Conservation (phyloP, 2,329 filamentous ascomycete genomes). For the Pseudogymnoascus sp. region DNA sequence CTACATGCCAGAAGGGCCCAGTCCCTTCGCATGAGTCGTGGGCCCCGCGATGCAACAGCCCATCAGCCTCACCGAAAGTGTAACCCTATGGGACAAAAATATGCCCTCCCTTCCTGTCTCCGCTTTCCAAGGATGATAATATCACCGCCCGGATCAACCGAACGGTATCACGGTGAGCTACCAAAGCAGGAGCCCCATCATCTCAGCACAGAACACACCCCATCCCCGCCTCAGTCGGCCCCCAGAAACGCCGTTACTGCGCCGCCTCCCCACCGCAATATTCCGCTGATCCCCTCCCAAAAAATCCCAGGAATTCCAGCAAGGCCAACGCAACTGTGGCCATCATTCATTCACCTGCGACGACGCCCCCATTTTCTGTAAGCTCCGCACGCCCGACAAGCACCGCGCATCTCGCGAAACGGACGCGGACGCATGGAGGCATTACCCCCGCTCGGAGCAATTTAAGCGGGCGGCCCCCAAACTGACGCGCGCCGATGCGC, state of each 20-base stretch:
- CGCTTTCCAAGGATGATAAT: not conserved
- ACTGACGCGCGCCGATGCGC: constrained; percentile 4
- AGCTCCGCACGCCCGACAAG: not conserved
- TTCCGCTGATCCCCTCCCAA: not conserved
- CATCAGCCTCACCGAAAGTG: not conserved
- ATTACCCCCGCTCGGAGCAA: not conserved
- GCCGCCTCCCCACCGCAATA: not conserved
- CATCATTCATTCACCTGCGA: no score
- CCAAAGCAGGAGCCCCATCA: not conserved
- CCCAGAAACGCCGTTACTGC: not conserved
- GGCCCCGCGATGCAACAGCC: not conserved
- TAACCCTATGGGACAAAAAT: not conserved
- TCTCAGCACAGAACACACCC: not conserved
- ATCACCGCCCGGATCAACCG: not conserved
- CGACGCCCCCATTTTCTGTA: no score
- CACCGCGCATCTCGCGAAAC: not conserved
- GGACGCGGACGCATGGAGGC: not conserved
- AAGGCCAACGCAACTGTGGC: not conserved
- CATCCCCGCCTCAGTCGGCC: not conserved
- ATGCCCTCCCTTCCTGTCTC: not conserved
- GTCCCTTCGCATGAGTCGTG: not conserved
- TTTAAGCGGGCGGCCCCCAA: constrained; percentile 5
- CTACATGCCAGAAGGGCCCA: not conserved
- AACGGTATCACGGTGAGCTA: not conserved
- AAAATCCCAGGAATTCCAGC: not conserved